These are phyloP conservation scores for Pythium biforme DNA, from an alignment of 352 stramenopile species.

Conservation along the genomic window DNA sequence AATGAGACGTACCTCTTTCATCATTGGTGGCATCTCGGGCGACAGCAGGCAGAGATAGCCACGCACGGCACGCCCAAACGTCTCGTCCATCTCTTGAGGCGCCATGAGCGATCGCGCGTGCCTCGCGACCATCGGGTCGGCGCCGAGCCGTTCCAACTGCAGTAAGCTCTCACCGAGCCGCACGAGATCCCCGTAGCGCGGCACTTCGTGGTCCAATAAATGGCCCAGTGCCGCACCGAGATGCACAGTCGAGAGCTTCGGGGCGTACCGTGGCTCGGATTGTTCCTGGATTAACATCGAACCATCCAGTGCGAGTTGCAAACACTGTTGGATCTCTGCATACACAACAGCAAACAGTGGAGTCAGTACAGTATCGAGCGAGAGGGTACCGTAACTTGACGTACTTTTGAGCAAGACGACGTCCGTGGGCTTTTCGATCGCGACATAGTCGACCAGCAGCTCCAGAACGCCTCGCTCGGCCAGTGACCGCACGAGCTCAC, in stretches of 20 bases:
- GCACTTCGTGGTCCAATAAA: conserved; percentile 35
- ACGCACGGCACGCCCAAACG: not conserved
- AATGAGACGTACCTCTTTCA: conserved; percentile 38
- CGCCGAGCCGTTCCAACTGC: conserved; percentile 29
- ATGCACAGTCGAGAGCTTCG: conserved; percentile 32
- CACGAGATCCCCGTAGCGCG: conserved; percentile 49
- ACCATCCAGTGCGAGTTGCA: conserved; percentile 13
- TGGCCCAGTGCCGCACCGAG: conserved; percentile 40
- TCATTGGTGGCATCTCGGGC: conserved; percentile 47
- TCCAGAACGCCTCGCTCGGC: conserved; percentile 28
- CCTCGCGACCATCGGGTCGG: not conserved
- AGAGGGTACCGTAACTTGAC: conserved; percentile 6
- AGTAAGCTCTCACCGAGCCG: conserved; percentile 43
- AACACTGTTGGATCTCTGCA: conserved; percentile 17
- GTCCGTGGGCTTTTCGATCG: conserved; percentile 34
- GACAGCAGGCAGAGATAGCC: conserved; percentile 50
- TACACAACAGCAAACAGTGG: not conserved
- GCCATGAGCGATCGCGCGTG: not conserved
- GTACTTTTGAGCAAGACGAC: conserved; percentile 32
- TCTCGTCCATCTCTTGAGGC: conserved; percentile 6
- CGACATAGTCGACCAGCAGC: conserved; percentile 40
- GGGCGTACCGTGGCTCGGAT: not conserved
- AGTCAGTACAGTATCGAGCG: no score
- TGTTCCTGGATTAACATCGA: conserved; percentile 31
- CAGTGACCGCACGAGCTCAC: conserved; percentile 28